Base-by-base conservation (phyloP, 2,329 filamentous ascomycete species). In the Mycosphaerella sp. region DNA sequence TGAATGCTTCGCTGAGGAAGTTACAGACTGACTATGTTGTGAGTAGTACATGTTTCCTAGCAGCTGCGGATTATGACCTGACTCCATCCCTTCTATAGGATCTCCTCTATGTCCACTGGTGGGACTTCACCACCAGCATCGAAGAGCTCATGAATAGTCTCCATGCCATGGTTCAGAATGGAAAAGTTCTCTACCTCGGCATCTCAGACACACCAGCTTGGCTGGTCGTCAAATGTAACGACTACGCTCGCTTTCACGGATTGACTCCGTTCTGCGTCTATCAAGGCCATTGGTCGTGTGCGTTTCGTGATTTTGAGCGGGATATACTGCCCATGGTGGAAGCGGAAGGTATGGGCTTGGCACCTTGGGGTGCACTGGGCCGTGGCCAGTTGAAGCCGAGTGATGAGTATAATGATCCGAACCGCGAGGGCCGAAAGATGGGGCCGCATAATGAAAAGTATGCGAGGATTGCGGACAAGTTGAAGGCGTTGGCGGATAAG, bases 141-240 rank as follows among this genome's bases (percentile, higher is more conserved):
- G 74, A 79, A 0, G 84, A 88, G 64, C 49, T 88, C 44, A 88
- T 88, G 85, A 81, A 86, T 55, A 77, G 77, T 0, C 74, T 87
- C 42, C 84, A 87, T 65, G 71, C 76, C 17, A 72, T 86, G 9
- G 81, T 87, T 0, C 54, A 67, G 0, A 65, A 74, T 5, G 82
- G 84, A 14, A 86, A 86, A 61, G 82, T 87, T 0, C 71, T 84
- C 12, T 86, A 87, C 59, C 73, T 88, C 0, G 85, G 85, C 2
- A 76, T 86, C 67, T 82, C 78, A 41, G 84, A 88, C 61, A 82
- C 81, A 0, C 85, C 85, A 0, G 85, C 85, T 7, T 88, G 84
- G 84, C 69, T 66, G 1, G 57, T 58, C 2, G 54, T 57, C 11
- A 60, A 61, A 8, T 62, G 58, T 45, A 64, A 62, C 44, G 39